Base-by-base conservation (phyloP, 164 flowering plant species). In the Cinnamomum chago region DNA sequence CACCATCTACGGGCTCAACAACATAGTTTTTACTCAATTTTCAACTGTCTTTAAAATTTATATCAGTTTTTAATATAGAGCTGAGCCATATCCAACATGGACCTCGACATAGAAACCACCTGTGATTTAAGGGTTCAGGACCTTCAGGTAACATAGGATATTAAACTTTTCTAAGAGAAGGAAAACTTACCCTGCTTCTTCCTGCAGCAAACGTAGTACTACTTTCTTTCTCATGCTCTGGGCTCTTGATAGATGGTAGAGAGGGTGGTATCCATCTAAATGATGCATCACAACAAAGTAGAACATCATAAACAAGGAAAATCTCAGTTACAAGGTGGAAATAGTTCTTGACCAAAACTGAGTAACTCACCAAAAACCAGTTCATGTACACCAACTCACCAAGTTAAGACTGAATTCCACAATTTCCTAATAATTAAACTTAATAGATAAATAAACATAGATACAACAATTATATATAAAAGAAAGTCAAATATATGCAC, bases 211-310 rank as follows among this genome's bases (percentile, higher is more conserved):
- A 91, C 72, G 99, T 96, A 33, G 84, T 78, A 68, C 88, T 86
- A 72, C 90, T 79, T 51, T 94, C 98, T 77, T 93, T 95, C 80
- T 89, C 98, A 81, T 79, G 90, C 75, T 96, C 99, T 40, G 91
- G 93, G 75, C 91, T 89, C 83, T 82, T 91, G 23, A 81, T 50
- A 27, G 81, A 75, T 22, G 97, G 99, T 71, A 92, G 83, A 62
- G 92, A 72, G n/a, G 99, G 99, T 18, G 98, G 98, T 1, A 94
- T 81, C 99, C 99, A 96, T 83, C 99, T 96, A 69, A 20, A 80
- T 65, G 73, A 52, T 18, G 33, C 64, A 73, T 23, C 1, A 66
- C 66, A 50, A 68, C 5, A 52, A 68, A 23, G 30, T 14, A 67
- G 40, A 55, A 30, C 35, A 30, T 25, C 35, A 73, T 35, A 35